phyloP scores from a whole-genome alignment of 163 green algal genomes.

The Chlamydomonas reinhardtii region DNA sequence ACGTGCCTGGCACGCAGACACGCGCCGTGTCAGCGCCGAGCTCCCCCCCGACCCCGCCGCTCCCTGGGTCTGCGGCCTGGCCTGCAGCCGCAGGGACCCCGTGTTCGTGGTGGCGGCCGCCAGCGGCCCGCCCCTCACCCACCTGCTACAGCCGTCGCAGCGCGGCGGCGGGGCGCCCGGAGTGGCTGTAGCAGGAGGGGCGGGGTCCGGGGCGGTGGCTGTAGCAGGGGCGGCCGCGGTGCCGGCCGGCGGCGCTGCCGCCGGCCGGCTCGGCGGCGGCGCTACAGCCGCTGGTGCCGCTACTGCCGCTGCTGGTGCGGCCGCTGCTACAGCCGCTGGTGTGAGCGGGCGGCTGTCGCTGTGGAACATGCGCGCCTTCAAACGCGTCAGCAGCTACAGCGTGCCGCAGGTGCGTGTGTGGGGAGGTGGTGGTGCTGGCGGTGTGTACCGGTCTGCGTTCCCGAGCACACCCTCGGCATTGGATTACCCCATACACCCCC shows the following conservation, averaged over 20 bases:
- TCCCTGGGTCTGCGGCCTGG: conserved; percentile 56
- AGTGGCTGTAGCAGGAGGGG: too few species aligned
- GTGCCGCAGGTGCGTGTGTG: conserved; percentile 25
- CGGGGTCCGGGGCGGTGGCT: not conserved
- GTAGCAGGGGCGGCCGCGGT: not conserved
- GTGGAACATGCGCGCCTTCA: conserved; percentile 72
- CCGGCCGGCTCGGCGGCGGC: too few species aligned
- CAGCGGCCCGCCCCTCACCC: conserved; percentile 4
- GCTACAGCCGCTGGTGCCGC: too few species aligned
- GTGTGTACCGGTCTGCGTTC: too few species aligned
- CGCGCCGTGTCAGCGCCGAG: conserved; percentile 60
- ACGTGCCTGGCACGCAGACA: conserved; percentile 73
- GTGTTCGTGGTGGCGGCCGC: conserved; percentile 56
- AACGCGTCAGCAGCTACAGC: conserved; percentile 37
- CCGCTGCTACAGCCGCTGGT: not conserved
- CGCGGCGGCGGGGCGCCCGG: too few species aligned
- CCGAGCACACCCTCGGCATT: too few species aligned
- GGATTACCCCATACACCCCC: too few species aligned
- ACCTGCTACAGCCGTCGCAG: not conserved
- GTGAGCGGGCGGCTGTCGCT: conserved; percentile 33
- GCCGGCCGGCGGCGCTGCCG: too few species aligned
- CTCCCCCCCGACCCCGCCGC: conserved; percentile 51
- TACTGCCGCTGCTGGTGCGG: not conserved
- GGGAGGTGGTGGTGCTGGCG: not conserved
- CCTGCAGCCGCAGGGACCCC: conserved; percentile 60